A percentile compares a stretch with the other conserved stretches of the same genome.
Conservation (phyloP, 2,329 filamentous ascomycete species). For the Sclerotinia subarctica region DNA sequence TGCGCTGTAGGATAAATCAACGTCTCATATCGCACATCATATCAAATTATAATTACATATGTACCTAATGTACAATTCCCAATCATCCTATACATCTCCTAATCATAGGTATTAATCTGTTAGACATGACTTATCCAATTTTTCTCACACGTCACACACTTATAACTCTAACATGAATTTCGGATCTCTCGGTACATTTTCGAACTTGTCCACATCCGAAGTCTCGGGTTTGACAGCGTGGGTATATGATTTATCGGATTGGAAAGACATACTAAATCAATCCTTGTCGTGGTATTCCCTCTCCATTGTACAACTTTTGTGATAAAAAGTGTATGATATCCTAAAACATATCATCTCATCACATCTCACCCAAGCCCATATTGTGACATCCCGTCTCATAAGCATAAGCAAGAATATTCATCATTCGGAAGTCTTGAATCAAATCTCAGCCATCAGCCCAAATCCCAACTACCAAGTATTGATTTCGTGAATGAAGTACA, state of each 20-base stretch:
- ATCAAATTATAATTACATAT: too few species aligned
- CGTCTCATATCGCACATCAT: too few species aligned
- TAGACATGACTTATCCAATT: not conserved
- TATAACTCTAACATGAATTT: not conserved
- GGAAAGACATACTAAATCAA: not conserved
- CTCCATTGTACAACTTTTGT: not conserved
- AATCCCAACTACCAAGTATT: not conserved
- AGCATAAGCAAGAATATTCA: not conserved
- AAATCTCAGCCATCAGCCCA: too few species aligned
- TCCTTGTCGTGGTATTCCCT: not conserved
- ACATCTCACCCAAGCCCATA: not conserved
- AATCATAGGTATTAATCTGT: not conserved
- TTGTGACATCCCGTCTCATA: not conserved
- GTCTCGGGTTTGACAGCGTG: not conserved
- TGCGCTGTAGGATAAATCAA: too few species aligned
- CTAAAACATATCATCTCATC: not conserved
- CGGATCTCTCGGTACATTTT: not conserved
- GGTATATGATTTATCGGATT: not conserved
- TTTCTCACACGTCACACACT: not conserved
- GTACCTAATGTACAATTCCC: not conserved
- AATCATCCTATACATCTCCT: not conserved
- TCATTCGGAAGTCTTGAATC: not conserved
- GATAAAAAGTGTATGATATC: not conserved
- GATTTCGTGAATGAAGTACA: too few species aligned
- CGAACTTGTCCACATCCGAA: not conserved